Conservation (phyloP, 2,329 filamentous ascomycete genomes). For the Zarea fungicola region DNA sequence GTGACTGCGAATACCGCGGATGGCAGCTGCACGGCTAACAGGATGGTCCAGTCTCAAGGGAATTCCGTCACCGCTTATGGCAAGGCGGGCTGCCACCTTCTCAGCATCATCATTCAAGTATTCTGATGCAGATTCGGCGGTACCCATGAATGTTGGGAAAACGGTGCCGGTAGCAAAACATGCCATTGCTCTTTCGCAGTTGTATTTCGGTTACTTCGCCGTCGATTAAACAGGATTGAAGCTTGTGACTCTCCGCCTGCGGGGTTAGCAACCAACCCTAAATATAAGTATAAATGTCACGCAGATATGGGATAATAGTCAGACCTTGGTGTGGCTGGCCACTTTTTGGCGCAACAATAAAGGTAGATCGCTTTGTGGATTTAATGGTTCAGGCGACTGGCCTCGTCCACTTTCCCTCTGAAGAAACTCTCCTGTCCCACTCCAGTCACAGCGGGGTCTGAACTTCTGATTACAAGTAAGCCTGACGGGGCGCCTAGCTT, state of each 20-base stretch:
- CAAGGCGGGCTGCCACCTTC: neutral
- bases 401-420: too few relatives aligned
- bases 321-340: too few relatives aligned
- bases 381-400: too few relatives aligned
- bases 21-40: neutral
- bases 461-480: too few relatives aligned
- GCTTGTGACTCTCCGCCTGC: neutral
- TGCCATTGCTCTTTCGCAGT: neutral
- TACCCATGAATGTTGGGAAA: neutral
- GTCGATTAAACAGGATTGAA: neutral
- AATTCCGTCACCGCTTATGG: neutral
- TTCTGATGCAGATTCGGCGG: neutral
- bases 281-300: too few relatives aligned
- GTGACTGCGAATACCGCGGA: conserved; percentile 2
- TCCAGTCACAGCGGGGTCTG: too few relatives aligned
- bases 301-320: too few relatives aligned
- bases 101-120: neutral
- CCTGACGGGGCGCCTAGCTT: too few relatives aligned
- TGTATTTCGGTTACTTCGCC: neutral
- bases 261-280: too few relatives aligned
- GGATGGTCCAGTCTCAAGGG: neutral
- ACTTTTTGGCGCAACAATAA: too few relatives aligned
- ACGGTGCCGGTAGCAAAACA: neutral
- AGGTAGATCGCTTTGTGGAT: too few relatives aligned
- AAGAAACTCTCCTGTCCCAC: too few relatives aligned